Evolutionary conservation across 2,329 filamentous ascomycete species (phyloP), one percentile per base, ranked within the genome.

Genomic region (Neodidymelliopsis sp.): DNA sequence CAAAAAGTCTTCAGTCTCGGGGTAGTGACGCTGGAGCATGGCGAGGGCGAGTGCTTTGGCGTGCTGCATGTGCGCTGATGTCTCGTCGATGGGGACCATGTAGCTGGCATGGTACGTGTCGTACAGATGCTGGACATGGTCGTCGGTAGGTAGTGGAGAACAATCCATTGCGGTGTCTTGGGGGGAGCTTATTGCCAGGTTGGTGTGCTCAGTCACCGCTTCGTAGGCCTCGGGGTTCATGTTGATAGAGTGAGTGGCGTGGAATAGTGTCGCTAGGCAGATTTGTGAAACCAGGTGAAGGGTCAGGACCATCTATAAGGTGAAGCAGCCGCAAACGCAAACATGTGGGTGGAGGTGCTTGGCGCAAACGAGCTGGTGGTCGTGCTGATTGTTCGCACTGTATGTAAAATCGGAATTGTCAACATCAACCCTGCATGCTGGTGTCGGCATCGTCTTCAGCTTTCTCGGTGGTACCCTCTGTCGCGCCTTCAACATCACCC

Each of bases 21-120:
- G 65, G 24, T 56, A 67, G 43, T 65, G 64, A 38, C 66, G 56
- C 22, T 50, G 35, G n/a, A 68, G 57, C 8, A 67, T 23, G 8
- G 54, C 44, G 11, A 44, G 25, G 3, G 52, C 56, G 8, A 70
- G 41, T 2, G 46, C 42, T 28, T 60, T 56, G 27, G 59, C 65
- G 19, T 54, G 46, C 15, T 52, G 37, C 30, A 65, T 54, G 13
- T 58, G 62, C 4, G 31, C 24, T 12, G 53, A 38, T 24, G 33
- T 38, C 12, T 23, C 36, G 23, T 45, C 46, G 15, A 56, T 42
- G 3, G 39, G 20, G 33, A 53, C 15, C 2, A 34, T 15, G 29
- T 61, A 63, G 42, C 22, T 49, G 24, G 22, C 20, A 3, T 38
- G 33, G 29, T 60, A 62, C 13, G 28, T 35, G 19, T 53, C 16